Conservation (phyloP, 2,329 filamentous ascomycete genomes). For the Juglanconis oblonga region DNA sequence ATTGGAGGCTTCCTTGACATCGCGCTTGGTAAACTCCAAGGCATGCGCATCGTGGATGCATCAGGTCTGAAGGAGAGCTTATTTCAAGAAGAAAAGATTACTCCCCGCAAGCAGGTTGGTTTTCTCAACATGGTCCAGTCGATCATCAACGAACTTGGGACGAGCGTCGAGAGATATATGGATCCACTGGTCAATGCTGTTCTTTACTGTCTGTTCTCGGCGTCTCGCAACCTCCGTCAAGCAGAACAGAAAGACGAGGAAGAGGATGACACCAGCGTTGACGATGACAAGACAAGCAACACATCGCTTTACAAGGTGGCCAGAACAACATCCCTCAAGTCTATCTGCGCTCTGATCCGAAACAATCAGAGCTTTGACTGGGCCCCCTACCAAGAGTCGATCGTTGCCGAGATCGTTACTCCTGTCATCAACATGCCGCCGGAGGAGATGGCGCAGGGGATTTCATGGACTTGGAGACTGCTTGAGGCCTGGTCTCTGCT, state of each 20-base stretch:
- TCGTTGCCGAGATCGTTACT: conserved; percentile 73
- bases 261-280: conserved; percentile 24
- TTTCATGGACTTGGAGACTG: conserved; percentile 79
- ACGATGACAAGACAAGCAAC: conserved; percentile 40
- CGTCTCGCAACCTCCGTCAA: conserved; percentile 49
- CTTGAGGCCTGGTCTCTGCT: conserved; percentile 78
- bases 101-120: conserved; percentile 79
- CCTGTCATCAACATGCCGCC: conserved; percentile 77
- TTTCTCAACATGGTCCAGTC: conserved; percentile 88
- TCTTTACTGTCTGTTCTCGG: conserved; percentile 74
- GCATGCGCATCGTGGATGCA: conserved; percentile 56
- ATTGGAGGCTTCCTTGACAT: conserved; percentile 81
- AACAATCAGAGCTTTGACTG: conserved; percentile 70
- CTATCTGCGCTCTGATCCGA: conserved; percentile 73
- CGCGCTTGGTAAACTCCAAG: conserved; percentile 67
- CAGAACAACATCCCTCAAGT: conserved; percentile 75
- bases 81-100: conserved; percentile 59
- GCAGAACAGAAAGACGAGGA: conserved; percentile 37
- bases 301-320: conserved; percentile 63
- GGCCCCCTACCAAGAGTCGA: conserved; percentile 64
- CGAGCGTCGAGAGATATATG: conserved; percentile 66
- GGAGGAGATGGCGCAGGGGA: conserved; percentile 81
- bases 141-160: conserved; percentile 80
- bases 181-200: conserved; percentile 70
- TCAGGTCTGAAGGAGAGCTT: conserved; percentile 46